phyloP scores from a whole-genome alignment of 1,139 yeast genomes.

The Candida freyschussii region DNA sequence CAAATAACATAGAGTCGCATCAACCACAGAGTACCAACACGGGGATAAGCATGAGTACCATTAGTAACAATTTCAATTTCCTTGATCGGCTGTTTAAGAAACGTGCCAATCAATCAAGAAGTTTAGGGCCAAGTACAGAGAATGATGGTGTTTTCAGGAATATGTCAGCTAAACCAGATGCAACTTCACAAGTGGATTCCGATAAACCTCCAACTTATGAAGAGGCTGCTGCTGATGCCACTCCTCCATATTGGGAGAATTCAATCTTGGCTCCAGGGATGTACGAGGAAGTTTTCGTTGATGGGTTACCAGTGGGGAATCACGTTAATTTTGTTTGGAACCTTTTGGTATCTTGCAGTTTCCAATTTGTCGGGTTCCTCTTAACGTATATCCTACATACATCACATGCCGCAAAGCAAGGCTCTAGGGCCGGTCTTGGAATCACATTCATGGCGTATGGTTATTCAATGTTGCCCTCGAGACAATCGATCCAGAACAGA shows the following conservation, averaged over 20 bases:
- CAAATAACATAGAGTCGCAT: background rate
- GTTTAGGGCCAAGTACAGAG: conserved; percentile 38
- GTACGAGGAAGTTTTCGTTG: conserved; percentile 84
- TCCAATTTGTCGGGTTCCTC: conserved; percentile 90
- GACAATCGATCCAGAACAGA: conserved; percentile 22
- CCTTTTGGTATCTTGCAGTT: conserved; percentile 77
- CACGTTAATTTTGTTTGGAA: conserved; percentile 87
- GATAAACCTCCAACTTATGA: conserved; percentile 90
- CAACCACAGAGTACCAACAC: background rate
- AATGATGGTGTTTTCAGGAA: conserved; percentile 92
- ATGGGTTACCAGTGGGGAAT: conserved; percentile 96
- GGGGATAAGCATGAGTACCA: conserved; percentile 9
- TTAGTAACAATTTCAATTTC: conserved; percentile 30
- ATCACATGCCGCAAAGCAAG: conserved; percentile 95
- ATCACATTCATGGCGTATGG: conserved; percentile 78
- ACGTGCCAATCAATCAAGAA: conserved; percentile 5
- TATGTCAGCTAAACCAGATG: conserved; percentile 78
- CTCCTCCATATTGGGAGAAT: conserved; percentile 97
- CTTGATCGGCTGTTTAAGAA: conserved; percentile 32
- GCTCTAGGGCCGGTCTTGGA: conserved; percentile 91
- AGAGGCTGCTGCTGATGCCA: conserved; percentile 90
- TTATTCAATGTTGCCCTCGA: conserved; percentile 56
- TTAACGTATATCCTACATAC: conserved; percentile 89
- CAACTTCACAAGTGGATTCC: conserved; percentile 33
- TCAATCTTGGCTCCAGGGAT: conserved; percentile 81